phyloP scores from a whole-genome alignment of 345 rosid genomes.

The Luvunga scandens region DNA sequence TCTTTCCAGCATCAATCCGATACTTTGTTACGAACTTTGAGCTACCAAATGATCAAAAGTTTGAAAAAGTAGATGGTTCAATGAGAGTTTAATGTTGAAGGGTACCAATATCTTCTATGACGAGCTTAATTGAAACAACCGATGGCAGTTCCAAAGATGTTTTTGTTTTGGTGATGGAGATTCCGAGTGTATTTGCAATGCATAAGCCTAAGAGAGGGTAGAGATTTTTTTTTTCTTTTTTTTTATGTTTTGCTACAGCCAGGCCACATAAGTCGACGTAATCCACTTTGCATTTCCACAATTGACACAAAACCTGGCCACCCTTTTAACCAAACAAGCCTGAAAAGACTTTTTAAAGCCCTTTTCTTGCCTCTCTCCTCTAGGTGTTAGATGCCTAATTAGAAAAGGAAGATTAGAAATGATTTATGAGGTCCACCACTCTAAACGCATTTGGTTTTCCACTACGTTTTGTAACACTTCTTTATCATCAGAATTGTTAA shows the following conservation, averaged over 20 bases:
- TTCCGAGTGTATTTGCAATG: conserved; percentile 17
- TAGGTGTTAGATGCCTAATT: conserved; percentile 17
- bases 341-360: neutral
- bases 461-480: conserved; percentile 18
- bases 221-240: neutral
- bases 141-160: conserved; percentile 5
- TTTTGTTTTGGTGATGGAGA: conserved; percentile 25
- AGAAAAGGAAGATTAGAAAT: conserved; percentile 19
- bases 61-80: neutral
- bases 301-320: neutral
- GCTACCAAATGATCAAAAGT: neutral
- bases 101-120: neutral
- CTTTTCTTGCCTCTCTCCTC: conserved; percentile 2
- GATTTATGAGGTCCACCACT: conserved; percentile 35
- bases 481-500: conserved; percentile 13
- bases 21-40: conserved; percentile 13
- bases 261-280: neutral
- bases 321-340: neutral
- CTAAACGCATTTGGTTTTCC: conserved; percentile 10
- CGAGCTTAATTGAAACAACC: conserved; percentile 8
- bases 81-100: neutral
- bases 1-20: neutral
- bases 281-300: neutral
- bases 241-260: neutral
- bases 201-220: conserved; percentile 7